Conservation (phyloP, 1,139 yeast genomes). For the Cylindricascospora bacillispora region DNA sequence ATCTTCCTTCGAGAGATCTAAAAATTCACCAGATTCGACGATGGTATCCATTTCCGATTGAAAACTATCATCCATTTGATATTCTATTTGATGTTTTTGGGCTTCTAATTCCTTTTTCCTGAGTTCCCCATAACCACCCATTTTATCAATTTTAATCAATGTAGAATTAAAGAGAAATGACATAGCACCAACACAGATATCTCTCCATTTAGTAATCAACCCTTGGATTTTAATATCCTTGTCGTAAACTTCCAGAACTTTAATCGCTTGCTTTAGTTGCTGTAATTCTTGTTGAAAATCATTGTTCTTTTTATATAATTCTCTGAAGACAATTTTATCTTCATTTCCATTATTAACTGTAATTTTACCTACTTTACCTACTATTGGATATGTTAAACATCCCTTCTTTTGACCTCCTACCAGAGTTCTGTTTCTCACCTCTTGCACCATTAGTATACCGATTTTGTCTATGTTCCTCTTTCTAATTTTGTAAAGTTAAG, state of each 20-base stretch:
- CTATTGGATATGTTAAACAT: background rate
- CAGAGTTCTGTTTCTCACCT: too few species aligned
- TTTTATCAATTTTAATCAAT: conserved; percentile 27
- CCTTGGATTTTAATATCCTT: conserved; percentile 17
- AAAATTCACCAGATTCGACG: conserved; percentile 29
- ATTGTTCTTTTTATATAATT: too few species aligned
- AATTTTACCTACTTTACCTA: too few species aligned
- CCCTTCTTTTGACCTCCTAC: too few species aligned
- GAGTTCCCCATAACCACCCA: conserved; percentile 36
- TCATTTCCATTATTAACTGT: too few species aligned
- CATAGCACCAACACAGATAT: conserved; percentile 33
- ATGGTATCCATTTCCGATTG: conserved; percentile 28
- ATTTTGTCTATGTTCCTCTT: too few species aligned
- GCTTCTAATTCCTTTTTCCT: conserved; percentile 27
- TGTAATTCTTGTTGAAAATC: conserved; percentile 18
- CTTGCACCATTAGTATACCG: too few species aligned
- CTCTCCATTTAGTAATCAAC: conserved; percentile 33
- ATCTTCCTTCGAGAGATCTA: conserved; percentile 25
- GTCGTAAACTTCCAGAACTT: conserved; percentile 21
- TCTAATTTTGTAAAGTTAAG: too few species aligned
- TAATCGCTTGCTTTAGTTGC: conserved; percentile 28
- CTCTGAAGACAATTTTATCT: too few species aligned
- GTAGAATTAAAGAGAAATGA: conserved; percentile 32
- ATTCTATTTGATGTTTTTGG: conserved; percentile 25
- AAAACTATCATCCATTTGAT: conserved; percentile 25